Conservation (phyloP, 148 eudicot species). For the Rhododendron williamsianum region DNA sequence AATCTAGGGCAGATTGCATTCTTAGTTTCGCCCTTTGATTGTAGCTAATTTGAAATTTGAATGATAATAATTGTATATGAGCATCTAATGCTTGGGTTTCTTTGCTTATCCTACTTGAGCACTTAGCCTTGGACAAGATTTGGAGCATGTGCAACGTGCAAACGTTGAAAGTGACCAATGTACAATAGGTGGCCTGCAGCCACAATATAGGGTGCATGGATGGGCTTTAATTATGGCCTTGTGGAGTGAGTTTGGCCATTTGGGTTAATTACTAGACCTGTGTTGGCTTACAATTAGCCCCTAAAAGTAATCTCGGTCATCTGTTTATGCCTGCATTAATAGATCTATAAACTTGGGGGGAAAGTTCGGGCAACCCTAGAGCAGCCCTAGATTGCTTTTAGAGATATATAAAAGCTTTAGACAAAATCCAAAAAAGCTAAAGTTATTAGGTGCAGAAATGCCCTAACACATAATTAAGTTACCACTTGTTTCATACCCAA, state of each 20-base stretch:
- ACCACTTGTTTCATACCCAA: no score
- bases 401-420: not conserved
- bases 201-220: not conserved
- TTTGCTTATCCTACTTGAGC: not conserved
- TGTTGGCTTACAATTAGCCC: not conserved
- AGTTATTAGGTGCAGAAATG: not conserved
- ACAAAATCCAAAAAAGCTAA: no score
- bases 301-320: not conserved
- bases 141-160: not conserved
- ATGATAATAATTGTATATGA: not conserved
- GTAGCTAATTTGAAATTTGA: not conserved
- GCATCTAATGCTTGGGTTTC: not conserved
- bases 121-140: not conserved
- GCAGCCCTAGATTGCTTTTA: not conserved
- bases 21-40: not conserved
- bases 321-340: not conserved
- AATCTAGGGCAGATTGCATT: no score
- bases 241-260: not conserved
- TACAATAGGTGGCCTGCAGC: not conserved
- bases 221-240: not conserved
- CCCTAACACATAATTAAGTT: not conserved
- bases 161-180: not conserved
- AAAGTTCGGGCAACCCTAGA: not conserved
- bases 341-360: not conserved
- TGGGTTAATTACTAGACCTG: not conserved